Evolutionary conservation across 768 basidiomycete species (phyloP).

Genomic region (Ramaria rubella): DNA sequence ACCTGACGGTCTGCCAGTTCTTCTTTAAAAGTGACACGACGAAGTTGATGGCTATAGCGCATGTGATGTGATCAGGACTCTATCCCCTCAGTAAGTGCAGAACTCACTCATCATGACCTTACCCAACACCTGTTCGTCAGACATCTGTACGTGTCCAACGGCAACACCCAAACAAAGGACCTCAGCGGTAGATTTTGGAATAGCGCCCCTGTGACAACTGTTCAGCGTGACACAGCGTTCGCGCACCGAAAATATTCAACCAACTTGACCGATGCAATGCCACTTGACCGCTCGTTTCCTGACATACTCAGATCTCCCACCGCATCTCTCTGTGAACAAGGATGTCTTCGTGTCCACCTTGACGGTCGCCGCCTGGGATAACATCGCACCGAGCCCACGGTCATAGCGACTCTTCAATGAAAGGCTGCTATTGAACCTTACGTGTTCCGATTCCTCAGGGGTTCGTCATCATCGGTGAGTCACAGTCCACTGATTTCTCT

Average conservation of each 20-base stretch:
- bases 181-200: conserved; percentile 34
- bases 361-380: no score
- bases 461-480: no score
- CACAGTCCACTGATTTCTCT: no score
- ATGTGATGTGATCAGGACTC: background rate
- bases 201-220: background rate
- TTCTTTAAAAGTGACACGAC: conserved; percentile 98
- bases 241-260: background rate
- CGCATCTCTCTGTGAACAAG: no score
- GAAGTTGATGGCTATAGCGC: conserved; percentile 87
- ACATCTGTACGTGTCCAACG: conserved; percentile 96
- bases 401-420: no score
- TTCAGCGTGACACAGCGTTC: background rate
- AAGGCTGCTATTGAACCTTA: no score
- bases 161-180: conserved; percentile 98
- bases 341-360: no score
- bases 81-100: background rate
- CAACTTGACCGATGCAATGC: background rate
- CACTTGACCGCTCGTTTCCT: no score
- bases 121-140: conserved; percentile 89
- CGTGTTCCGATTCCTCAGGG: no score
- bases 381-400: no score
- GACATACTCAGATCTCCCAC: no score
- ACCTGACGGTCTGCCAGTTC: conserved; percentile 99
- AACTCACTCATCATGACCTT: conserved; percentile 94